phyloP scores from a whole-genome alignment of 2,329 filamentous ascomycete genomes.

The Verticillium tricorpus region DNA sequence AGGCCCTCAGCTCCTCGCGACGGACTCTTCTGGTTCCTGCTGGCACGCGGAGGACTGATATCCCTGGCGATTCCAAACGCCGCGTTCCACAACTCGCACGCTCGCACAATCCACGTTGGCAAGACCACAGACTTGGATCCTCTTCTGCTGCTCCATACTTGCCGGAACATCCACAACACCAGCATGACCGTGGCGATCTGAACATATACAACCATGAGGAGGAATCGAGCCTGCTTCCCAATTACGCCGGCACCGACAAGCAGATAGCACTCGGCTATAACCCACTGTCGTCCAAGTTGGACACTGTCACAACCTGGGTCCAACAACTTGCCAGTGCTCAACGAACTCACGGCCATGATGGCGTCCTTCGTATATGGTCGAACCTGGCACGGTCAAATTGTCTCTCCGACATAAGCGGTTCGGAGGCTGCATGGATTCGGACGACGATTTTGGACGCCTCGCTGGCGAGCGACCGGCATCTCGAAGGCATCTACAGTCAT shows the following conservation, averaged over 20 bases:
- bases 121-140: neutral
- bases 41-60: neutral
- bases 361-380: constrained; percentile 19
- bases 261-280: neutral
- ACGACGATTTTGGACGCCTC: constrained; percentile 20
- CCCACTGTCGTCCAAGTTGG: neutral
- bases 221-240: neutral
- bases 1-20: constrained; percentile 1
- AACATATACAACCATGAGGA: neutral
- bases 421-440: constrained; percentile 23
- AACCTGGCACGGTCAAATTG: constrained; percentile 16
- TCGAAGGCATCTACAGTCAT: constrained; percentile 31
- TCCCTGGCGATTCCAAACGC: neutral
- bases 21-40: neutral
- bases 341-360: constrained; percentile 16
- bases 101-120: neutral
- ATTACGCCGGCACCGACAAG: neutral
- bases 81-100: neutral
- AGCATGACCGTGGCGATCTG: neutral
- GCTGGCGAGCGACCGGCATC: constrained; percentile 16
- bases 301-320: constrained; percentile 15
- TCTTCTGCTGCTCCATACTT: neutral
- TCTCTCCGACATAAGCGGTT: constrained; percentile 17
- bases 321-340: constrained; percentile 13
- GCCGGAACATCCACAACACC: neutral